phyloP scores from a whole-genome alignment of 352 stramenopile species.

The Globisporangium cylindrosporum region DNA sequence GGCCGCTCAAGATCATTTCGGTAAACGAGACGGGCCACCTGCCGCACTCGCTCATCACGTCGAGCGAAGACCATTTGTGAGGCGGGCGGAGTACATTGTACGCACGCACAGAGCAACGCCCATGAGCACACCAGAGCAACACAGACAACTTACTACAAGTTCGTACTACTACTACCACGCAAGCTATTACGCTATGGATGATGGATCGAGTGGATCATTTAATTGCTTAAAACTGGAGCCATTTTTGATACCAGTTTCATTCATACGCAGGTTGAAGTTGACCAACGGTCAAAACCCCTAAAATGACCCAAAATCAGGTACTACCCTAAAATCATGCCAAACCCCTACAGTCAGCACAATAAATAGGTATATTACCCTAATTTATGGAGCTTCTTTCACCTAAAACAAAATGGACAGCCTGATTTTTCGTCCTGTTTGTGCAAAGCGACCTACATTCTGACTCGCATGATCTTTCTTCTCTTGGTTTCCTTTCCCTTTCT shows the following conservation, averaged over 20 bases:
- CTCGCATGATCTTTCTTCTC: background rate
- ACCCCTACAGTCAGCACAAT: too few species aligned
- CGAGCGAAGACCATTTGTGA: constrained; percentile 83
- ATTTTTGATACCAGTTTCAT: too few species aligned
- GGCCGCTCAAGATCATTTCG: constrained; percentile 65
- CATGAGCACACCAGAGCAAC: background rate
- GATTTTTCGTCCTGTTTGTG: background rate
- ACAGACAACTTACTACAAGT: background rate
- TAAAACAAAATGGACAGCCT: too few species aligned
- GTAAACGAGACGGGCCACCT: constrained; percentile 83
- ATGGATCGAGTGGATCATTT: too few species aligned
- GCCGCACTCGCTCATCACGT: constrained; percentile 72
- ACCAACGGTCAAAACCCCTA: too few species aligned
- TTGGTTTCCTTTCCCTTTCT: background rate
- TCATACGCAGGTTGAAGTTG: too few species aligned
- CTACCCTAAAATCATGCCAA: too few species aligned
- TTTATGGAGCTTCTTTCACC: too few species aligned
- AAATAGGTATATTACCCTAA: too few species aligned
- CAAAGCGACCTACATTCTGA: background rate
- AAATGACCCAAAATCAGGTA: too few species aligned
- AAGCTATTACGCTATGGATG: background rate
- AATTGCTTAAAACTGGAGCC: too few species aligned
- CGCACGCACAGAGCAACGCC: background rate
- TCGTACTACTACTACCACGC: background rate
- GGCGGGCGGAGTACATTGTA: background rate